These are phyloP conservation scores for Domatiomyces catenatus DNA, from an alignment of 2,329 filamentous ascomycete species.

Conservation along the genomic window DNA sequence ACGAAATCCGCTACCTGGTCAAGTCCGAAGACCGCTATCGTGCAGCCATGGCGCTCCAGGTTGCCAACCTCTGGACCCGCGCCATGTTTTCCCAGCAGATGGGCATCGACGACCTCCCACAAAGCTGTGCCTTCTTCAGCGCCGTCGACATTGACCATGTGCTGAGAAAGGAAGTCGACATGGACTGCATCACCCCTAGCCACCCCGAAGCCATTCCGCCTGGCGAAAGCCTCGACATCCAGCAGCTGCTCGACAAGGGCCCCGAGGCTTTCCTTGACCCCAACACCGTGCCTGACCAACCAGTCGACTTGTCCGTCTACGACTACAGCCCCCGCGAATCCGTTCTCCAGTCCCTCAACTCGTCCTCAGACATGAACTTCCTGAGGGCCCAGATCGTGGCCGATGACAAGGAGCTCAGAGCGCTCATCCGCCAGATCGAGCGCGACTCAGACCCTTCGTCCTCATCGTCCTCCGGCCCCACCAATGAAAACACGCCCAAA, in stretches of 20 bases:
- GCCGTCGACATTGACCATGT: conserved; percentile 92
- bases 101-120: conserved; percentile 86
- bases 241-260: conserved; percentile 59
- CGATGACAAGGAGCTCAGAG: conserved; percentile 56
- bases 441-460: conserved; percentile 19
- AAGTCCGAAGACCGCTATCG: conserved; percentile 73
- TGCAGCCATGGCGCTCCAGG: conserved; percentile 79
- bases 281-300: conserved; percentile 40
- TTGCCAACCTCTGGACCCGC: conserved; percentile 90
- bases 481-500: conserved; percentile 2
- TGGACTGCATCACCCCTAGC: conserved; percentile 89
- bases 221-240: conserved; percentile 77
- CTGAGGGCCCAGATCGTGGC: conserved; percentile 71
- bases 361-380: conserved; percentile 40
- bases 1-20: conserved; percentile 91
- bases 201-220: conserved; percentile 62
- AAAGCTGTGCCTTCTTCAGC: conserved; percentile 88
- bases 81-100: conserved; percentile 97
- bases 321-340: conserved; percentile 55
- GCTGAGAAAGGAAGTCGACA: conserved; percentile 92
- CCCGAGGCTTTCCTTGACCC: conserved; percentile 53
- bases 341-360: conserved; percentile 60
- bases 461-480: not conserved
- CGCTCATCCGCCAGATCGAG: conserved; percentile 50
- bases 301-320: conserved; percentile 40